Conservation (phyloP, 1,284 basidiomycete genomes). For the Apiotrichum gamsii region DNA sequence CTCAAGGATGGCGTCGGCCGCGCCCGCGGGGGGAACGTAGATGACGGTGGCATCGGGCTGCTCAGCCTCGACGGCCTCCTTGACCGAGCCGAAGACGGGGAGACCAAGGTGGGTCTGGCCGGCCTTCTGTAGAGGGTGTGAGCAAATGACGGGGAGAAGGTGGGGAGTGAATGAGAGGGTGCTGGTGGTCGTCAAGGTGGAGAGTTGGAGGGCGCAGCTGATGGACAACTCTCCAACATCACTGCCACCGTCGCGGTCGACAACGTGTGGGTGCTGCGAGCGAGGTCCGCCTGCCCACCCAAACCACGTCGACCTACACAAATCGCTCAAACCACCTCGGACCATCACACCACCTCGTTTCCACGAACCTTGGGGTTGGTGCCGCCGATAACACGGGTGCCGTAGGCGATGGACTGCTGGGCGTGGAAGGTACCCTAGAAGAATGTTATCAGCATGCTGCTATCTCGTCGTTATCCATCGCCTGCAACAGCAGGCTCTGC, state of each 20-base stretch:
- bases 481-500: not conserved
- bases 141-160: too few relatives aligned
- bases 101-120: constrained; percentile 91
- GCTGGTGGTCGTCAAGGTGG: too few relatives aligned
- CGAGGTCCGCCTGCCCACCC: too few relatives aligned
- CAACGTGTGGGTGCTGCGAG: too few relatives aligned
- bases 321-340: too few relatives aligned
- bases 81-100: constrained; percentile 88
- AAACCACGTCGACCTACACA: too few relatives aligned
- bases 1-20: constrained; percentile 92
- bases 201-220: too few relatives aligned
- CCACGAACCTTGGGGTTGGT: constrained; percentile 86
- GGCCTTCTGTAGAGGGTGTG: constrained; percentile 59
- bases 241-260: not conserved
- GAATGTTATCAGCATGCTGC: constrained; percentile 7
- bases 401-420: constrained; percentile 83
- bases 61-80: constrained; percentile 78
- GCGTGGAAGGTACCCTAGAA: constrained; percentile 92
- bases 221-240: not conserved
- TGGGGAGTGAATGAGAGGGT: too few relatives aligned
- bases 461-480: not conserved
- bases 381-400: constrained; percentile 93
- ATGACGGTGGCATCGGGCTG: constrained; percentile 87
- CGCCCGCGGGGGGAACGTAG: constrained; percentile 88
- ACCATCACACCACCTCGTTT: too few relatives aligned